These are phyloP conservation scores for Pterulicium gracile DNA, from an alignment of 1,284 basidiomycete species.

Conservation along the genomic window DNA sequence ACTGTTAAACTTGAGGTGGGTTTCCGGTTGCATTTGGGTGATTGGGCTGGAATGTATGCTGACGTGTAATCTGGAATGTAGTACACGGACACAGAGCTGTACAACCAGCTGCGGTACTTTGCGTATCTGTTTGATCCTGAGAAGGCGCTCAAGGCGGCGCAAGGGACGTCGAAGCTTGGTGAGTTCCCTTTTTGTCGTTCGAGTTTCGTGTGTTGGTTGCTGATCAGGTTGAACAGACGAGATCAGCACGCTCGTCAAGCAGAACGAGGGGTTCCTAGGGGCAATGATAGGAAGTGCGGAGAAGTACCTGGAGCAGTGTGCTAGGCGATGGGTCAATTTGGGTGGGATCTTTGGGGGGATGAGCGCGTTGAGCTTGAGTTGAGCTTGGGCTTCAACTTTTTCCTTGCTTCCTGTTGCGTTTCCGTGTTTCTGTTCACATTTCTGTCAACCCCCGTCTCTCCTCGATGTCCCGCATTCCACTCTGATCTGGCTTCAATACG, in stretches of 20 bases:
- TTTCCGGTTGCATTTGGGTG: not conserved
- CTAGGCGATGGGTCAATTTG: constrained; percentile 81
- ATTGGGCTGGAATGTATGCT: no score
- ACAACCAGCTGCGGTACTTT: constrained; percentile 83
- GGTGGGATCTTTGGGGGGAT: constrained; percentile 70
- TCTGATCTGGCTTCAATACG: no score
- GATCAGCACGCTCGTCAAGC: constrained; percentile 34
- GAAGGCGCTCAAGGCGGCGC: constrained; percentile 44
- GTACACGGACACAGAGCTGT: constrained; percentile 79
- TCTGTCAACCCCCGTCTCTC: no score
- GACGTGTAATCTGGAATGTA: no score
- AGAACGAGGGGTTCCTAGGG: constrained; percentile 41
- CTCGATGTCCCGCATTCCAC: no score
- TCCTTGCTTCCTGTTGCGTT: no score
- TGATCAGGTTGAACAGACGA: constrained; percentile 33
- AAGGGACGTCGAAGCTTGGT: constrained; percentile 41
- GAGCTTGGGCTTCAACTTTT: no score
- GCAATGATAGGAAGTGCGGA: constrained; percentile 50
- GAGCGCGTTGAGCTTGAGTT: no score
- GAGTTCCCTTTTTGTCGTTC: constrained; percentile 14
- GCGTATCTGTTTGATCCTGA: constrained; percentile 66
- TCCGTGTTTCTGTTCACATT: no score
- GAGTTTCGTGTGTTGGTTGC: not conserved
- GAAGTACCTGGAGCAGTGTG: constrained; percentile 75
- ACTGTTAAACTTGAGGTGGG: constrained; percentile 64